These are phyloP conservation scores for Trypanosoma caninum DNA, from an alignment of 208 protist genomes.

Conservation along the genomic window DNA sequence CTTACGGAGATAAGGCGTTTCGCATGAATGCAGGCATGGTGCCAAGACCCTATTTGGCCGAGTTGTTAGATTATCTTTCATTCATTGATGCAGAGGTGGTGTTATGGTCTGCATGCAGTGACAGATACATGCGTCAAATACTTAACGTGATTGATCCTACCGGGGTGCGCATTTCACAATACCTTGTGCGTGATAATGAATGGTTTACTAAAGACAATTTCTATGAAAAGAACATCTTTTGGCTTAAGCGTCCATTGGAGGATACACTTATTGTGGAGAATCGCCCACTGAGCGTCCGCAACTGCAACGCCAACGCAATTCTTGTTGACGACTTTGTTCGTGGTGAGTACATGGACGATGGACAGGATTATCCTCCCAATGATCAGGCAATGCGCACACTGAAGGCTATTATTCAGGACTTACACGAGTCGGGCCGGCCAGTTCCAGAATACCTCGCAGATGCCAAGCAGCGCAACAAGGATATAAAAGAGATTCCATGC, in stretches of 20 bases:
- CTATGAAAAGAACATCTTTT: constrained; percentile 88
- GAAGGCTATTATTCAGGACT: constrained; percentile 65
- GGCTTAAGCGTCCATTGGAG: constrained; percentile 76
- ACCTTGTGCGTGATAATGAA: constrained; percentile 55
- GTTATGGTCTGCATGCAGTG: constrained; percentile 83
- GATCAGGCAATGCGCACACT: constrained; percentile 75
- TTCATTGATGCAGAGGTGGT: constrained; percentile 87
- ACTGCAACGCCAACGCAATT: constrained; percentile 86
- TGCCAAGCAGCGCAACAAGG: constrained; percentile 35
- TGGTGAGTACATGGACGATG: constrained; percentile 89
- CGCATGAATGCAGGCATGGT: constrained; percentile 82
- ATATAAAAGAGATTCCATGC: constrained; percentile 84
- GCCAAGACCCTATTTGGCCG: constrained; percentile 73
- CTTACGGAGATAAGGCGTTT: constrained; percentile 90
- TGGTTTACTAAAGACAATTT: constrained; percentile 85
- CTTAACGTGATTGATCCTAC: constrained; percentile 78
- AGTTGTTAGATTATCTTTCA: constrained; percentile 84
- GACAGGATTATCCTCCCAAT: constrained; percentile 74
- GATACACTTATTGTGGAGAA: constrained; percentile 88
- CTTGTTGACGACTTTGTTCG: constrained; percentile 89
- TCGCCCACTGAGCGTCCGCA: constrained; percentile 69
- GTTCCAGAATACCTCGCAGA: constrained; percentile 79
- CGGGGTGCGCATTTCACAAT: constrained; percentile 75
- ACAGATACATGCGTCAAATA: constrained; percentile 87
- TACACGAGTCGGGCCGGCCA: constrained; percentile 52